Evolutionary conservation across 2,329 filamentous ascomycete genomes (phyloP).

Genomic region (Hypoxylon sp.): DNA sequence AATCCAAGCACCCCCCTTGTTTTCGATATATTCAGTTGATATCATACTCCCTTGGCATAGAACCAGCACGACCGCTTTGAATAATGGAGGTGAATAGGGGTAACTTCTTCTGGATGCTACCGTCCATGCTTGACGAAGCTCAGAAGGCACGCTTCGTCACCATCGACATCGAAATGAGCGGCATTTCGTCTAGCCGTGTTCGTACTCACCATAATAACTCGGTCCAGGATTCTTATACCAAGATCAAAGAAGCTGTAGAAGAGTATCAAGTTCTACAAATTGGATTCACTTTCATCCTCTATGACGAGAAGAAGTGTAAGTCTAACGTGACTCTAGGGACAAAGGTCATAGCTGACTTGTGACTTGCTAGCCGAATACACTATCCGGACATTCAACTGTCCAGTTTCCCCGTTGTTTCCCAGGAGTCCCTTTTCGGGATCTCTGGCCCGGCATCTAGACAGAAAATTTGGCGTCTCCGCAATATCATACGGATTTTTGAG

Average conservation of each 20-base stretch:
- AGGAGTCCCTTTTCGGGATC: slow-evolving; percentile 8
- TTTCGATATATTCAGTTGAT: background rate
- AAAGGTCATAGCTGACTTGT: slow-evolving; percentile 26
- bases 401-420: slow-evolving; percentile 53
- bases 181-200: slow-evolving; percentile 45
- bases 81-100: slow-evolving; percentile 50
- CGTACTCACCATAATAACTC: slow-evolving; percentile 5
- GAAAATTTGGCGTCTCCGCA: slow-evolving; percentile 51
- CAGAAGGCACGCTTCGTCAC: slow-evolving; percentile 53
- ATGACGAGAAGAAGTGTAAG: slow-evolving; percentile 30
- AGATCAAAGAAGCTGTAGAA: slow-evolving; percentile 51
- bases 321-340: background rate
- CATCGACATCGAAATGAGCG: slow-evolving; percentile 60
- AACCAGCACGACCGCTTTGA: background rate
- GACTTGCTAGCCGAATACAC: slow-evolving; percentile 40
- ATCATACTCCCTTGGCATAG: background rate
- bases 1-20: background rate
- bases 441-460: slow-evolving; percentile 48
- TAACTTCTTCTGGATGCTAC: slow-evolving; percentile 54
- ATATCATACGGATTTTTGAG: slow-evolving; percentile 53
- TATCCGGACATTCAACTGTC: slow-evolving; percentile 53
- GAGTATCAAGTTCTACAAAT: slow-evolving; percentile 56
- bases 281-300: slow-evolving; percentile 56
- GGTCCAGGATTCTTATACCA: slow-evolving; percentile 50
- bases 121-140: slow-evolving; percentile 52